phyloP scores from a whole-genome alignment of 169 alveolate species.

The Plasmodium inui region DNA sequence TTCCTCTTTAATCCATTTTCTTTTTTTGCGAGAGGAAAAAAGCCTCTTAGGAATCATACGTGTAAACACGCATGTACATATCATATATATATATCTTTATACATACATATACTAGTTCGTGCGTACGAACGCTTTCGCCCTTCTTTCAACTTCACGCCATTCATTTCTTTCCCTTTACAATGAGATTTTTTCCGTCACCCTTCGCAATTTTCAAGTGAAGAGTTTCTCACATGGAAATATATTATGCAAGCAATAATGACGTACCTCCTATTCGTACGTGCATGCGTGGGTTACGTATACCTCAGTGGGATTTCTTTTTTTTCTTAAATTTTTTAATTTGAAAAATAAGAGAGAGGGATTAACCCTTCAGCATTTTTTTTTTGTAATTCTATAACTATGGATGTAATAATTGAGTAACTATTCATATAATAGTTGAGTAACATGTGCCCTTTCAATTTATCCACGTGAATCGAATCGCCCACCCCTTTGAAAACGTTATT shows the following conservation, averaged over 20 bases:
- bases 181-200: neutral
- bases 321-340: neutral
- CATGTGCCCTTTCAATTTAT: neutral
- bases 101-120: neutral
- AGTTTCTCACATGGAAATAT: neutral
- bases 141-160: neutral
- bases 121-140: neutral
- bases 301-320: neutral
- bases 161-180: neutral
- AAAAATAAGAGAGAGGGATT: neutral
- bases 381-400: neutral
- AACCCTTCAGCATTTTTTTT: neutral
- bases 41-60: neutral
- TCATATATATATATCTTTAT: neutral
- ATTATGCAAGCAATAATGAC: neutral
- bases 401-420: neutral
- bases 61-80: neutral
- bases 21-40: neutral
- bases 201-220: neutral
- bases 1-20: neutral
- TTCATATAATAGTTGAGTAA: neutral
- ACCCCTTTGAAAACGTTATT: neutral
- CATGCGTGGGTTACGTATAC: neutral
- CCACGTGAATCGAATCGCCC: neutral
- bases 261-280: neutral